A percentile compares a stretch with the other conserved stretches of the same genome.
Conservation (phyloP, 768 basidiomycete species). For the Suillus spraguei region DNA sequence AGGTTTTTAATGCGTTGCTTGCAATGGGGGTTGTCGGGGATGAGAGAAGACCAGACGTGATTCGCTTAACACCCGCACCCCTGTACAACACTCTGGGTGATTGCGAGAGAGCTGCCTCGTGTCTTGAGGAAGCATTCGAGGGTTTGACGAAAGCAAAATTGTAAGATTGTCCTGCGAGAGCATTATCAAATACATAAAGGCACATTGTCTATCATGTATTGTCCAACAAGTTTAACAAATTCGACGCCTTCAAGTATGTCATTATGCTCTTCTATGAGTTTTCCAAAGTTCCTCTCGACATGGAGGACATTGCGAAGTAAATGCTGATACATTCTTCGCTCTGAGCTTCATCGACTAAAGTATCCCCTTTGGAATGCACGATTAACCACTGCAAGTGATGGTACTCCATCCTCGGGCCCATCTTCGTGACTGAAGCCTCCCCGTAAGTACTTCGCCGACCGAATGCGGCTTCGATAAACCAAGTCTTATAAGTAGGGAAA, state of each 20-base stretch:
- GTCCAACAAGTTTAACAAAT: constrained; percentile 49
- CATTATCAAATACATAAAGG: not conserved
- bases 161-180: not conserved
- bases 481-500: constrained; percentile 68
- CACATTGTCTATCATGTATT: constrained; percentile 36
- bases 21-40: constrained; percentile 87
- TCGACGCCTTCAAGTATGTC: constrained; percentile 44
- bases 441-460: constrained; percentile 52
- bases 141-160: constrained; percentile 15
- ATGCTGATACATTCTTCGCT: constrained; percentile 59
- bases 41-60: constrained; percentile 89
- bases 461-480: constrained; percentile 73
- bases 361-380: constrained; percentile 75
- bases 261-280: constrained; percentile 55
- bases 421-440: constrained; percentile 46
- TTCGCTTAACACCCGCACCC: constrained; percentile 83
- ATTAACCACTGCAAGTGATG: constrained; percentile 63
- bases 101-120: constrained; percentile 66
- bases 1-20: constrained; percentile 60
- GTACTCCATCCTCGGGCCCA: constrained; percentile 37
- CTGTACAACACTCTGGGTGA: constrained; percentile 87
- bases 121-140: constrained; percentile 62
- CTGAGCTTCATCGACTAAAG: constrained; percentile 64
- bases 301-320: constrained; percentile 38
- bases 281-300: constrained; percentile 38